Evolutionary conservation across 2,329 filamentous ascomycete species (phyloP).

Genomic region (Epichloe aotearoae): DNA sequence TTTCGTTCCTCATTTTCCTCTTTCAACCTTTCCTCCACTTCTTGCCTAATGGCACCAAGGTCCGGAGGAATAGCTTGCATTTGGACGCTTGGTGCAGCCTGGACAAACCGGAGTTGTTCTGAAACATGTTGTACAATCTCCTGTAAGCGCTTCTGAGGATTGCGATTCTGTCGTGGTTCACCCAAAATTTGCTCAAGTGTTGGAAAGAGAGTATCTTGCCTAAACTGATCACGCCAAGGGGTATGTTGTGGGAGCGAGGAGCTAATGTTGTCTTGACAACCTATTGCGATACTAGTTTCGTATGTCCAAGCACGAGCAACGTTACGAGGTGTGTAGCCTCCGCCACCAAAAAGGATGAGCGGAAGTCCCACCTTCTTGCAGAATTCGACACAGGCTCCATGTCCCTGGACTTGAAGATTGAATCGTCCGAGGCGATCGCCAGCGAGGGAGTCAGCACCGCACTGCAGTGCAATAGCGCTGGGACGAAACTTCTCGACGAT

Average conservation of each 20-base stretch:
- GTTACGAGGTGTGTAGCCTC: constrained; percentile 92
- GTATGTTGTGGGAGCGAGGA: constrained; percentile 66
- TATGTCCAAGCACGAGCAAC: constrained; percentile 95
- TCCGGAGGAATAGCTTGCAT: constrained; percentile 70
- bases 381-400: constrained; percentile 81
- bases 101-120: constrained; percentile 77
- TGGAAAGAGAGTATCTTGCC: constrained; percentile 77
- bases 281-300: constrained; percentile 83
- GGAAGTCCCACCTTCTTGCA: constrained; percentile 73
- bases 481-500: constrained; percentile 79
- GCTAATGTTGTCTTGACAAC: constrained; percentile 55
- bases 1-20: constrained; percentile 50
- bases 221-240: constrained; percentile 80
- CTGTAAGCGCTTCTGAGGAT: constrained; percentile 61
- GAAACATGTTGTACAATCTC: constrained; percentile 66
- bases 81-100: constrained; percentile 76
- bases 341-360: constrained; percentile 82
- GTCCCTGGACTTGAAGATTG: constrained; percentile 90
- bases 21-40: constrained; percentile 53
- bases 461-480: constrained; percentile 83
- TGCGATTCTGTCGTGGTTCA: constrained; percentile 63
- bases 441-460: constrained; percentile 86
- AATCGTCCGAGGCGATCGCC: constrained; percentile 90
- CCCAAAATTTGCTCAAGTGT: constrained; percentile 60
- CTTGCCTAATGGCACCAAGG: constrained; percentile 51